Evolutionary conservation across 108 stramenopile species (phyloP).

Genomic region (Skeletonema marinoi): DNA sequence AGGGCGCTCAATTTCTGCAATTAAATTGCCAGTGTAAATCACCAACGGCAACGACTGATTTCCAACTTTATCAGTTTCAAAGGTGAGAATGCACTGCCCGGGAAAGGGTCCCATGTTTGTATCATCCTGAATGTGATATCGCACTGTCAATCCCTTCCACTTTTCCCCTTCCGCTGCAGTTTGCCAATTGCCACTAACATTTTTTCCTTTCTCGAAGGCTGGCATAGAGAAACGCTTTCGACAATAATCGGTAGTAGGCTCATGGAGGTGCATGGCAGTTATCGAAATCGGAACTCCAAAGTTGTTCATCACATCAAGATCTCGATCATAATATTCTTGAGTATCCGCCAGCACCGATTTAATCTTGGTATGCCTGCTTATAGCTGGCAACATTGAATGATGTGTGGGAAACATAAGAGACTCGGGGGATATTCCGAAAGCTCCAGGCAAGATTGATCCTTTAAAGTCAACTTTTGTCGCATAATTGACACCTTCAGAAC

Average conservation of each 20-base stretch:
- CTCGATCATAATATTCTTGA: conserved; percentile 34
- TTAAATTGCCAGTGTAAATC: conserved; percentile 34
- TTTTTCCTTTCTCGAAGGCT: neutral
- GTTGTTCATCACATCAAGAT: conserved; percentile 36
- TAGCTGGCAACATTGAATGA: conserved; percentile 16
- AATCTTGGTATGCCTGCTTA: neutral
- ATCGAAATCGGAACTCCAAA: conserved; percentile 43
- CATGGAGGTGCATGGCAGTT: conserved; percentile 13
- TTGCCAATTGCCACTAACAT: neutral
- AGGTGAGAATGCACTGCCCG: conserved; percentile 25
- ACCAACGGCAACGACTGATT: conserved; percentile 44
- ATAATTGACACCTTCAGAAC: conserved; percentile 6
- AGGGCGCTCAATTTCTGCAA: conserved; percentile 25
- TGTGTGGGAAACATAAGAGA: conserved; percentile 36
- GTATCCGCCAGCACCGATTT: conserved; percentile 5
- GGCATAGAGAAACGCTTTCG: conserved; percentile 25
- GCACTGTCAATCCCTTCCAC: conserved; percentile 29
- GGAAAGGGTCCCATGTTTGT: neutral
- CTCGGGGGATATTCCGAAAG: conserved; percentile 33
- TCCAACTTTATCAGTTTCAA: conserved; percentile 40
- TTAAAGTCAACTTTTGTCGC: conserved; percentile 30
- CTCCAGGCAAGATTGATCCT: conserved; percentile 32
- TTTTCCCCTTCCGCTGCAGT: conserved; percentile 15
- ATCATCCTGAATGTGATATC: conserved; percentile 21
- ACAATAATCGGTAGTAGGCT: conserved; percentile 16